phyloP scores from a whole-genome alignment of 148 eudicot genomes.

The Dianthus caryophyllus region DNA sequence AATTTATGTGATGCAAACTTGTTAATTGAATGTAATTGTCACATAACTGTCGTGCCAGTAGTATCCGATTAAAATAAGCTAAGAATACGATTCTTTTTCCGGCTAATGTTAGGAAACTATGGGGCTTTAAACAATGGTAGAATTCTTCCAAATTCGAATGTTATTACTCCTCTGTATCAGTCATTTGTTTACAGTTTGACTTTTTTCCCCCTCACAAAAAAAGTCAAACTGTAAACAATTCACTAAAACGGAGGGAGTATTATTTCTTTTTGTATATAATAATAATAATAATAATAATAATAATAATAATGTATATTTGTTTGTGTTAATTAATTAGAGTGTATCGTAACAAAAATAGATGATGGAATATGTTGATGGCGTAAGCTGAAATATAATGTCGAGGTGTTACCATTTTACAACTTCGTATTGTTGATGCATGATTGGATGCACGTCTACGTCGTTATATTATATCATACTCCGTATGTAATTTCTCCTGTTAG shows the following conservation, averaged over 20 bases:
- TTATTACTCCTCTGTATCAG: too few relatives aligned
- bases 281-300: too few relatives aligned
- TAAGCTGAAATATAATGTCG: background rate
- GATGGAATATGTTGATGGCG: slow-evolving; percentile 2
- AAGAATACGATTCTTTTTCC: background rate
- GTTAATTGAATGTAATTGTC: background rate
- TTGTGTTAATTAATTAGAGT: background rate
- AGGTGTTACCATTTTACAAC: background rate
- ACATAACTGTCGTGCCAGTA: background rate
- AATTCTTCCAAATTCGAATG: background rate
- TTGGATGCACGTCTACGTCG: slow-evolving; percentile 16
- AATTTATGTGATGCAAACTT: slow-evolving; percentile 10
- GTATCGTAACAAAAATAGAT: background rate
- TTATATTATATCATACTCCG: too few relatives aligned
- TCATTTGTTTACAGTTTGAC: too few relatives aligned
- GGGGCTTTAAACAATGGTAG: background rate
- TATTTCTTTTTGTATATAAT: background rate
- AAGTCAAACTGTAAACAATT: too few relatives aligned
- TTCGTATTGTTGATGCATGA: background rate
- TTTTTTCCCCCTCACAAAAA: too few relatives aligned
- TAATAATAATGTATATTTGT: too few relatives aligned
- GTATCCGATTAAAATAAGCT: background rate
- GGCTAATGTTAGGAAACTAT: slow-evolving; percentile 1
- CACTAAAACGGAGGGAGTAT: too few relatives aligned
- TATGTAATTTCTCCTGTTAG: too few relatives aligned